These are phyloP conservation scores for Erysimum pusillum DNA, from an alignment of 441 rosid species.

Conservation along the genomic window DNA sequence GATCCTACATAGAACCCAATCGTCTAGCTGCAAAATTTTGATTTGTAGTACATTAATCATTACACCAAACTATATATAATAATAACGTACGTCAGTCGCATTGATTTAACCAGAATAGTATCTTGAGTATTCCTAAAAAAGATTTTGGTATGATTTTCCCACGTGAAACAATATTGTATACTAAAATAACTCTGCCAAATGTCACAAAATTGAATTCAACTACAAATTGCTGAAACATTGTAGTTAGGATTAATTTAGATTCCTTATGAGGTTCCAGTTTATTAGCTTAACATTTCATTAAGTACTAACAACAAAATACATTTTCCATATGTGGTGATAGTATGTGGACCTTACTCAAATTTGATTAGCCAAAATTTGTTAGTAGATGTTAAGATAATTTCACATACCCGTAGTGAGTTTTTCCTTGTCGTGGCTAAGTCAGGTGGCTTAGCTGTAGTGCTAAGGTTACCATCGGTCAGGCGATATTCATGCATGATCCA, in stretches of 20 bases:
- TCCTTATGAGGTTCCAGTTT: neutral
- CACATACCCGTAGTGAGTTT: slow-evolving; percentile 73
- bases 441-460: slow-evolving; percentile 52
- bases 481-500: slow-evolving; percentile 99
- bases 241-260: neutral
- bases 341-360: neutral
- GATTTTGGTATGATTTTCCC: neutral
- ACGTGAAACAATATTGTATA: slow-evolving; percentile 17
- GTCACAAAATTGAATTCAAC: neutral
- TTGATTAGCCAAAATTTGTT: slow-evolving; percentile 5
- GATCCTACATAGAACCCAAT: slow-evolving; percentile 91
- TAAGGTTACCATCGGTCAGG: slow-evolving; percentile 59
- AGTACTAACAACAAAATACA: neutral
- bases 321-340: neutral
- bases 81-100: neutral
- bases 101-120: neutral
- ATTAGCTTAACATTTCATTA: neutral
- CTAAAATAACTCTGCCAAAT: neutral
- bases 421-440: slow-evolving; percentile 60
- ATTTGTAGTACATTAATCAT: neutral
- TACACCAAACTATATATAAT: neutral
- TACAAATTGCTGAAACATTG: neutral
- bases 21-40: slow-evolving; percentile 65
- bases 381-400: slow-evolving; percentile 2
- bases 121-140: neutral